A percentile compares a stretch with the other conserved stretches of the same genome.
Conservation (phyloP, 352 stramenopile genomes). For the Phytophthora idaei region DNA sequence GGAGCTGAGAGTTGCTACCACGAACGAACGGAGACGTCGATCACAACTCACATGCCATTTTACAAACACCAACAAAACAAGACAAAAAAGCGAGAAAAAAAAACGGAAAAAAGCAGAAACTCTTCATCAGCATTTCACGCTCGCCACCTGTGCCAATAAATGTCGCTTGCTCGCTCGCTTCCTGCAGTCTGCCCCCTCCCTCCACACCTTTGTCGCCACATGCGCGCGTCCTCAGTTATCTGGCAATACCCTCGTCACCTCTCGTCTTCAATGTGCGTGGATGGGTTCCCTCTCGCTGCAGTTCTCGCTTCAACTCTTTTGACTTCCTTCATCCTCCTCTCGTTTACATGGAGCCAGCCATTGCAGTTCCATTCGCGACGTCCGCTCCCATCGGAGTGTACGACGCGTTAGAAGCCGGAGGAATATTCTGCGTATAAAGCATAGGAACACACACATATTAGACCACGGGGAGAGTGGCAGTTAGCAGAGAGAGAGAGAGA, state of each 20-base stretch:
- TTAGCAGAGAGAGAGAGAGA: too few relatives aligned
- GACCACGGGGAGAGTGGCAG: background rate
- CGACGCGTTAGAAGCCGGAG: constrained; percentile 59
- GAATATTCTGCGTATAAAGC: constrained; percentile 58
- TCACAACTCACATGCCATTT: constrained; percentile 33
- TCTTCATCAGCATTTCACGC: constrained; percentile 40
- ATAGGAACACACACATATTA: constrained; percentile 8
- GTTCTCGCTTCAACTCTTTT: constrained; percentile 7
- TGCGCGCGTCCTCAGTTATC: constrained; percentile 10
- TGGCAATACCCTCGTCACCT: constrained; percentile 26
- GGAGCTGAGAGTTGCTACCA: background rate
- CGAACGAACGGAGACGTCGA: constrained; percentile 6
- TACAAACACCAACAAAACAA: constrained; percentile 23
- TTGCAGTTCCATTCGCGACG: constrained; percentile 72
- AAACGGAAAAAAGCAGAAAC: constrained; percentile 26
- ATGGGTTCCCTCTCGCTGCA: constrained; percentile 13
- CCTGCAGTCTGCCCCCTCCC: background rate
- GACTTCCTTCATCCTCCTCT: background rate
- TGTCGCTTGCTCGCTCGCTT: constrained; percentile 25
- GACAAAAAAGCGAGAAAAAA: background rate
- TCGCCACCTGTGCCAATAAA: constrained; percentile 38
- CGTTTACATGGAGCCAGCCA: constrained; percentile 73
- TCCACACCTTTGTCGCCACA: constrained; percentile 15
- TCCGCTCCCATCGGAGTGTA: constrained; percentile 75
- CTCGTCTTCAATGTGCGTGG: constrained; percentile 15